Base-by-base conservation (phyloP, 2,329 filamentous ascomycete species). In the Alternaria viburni region DNA sequence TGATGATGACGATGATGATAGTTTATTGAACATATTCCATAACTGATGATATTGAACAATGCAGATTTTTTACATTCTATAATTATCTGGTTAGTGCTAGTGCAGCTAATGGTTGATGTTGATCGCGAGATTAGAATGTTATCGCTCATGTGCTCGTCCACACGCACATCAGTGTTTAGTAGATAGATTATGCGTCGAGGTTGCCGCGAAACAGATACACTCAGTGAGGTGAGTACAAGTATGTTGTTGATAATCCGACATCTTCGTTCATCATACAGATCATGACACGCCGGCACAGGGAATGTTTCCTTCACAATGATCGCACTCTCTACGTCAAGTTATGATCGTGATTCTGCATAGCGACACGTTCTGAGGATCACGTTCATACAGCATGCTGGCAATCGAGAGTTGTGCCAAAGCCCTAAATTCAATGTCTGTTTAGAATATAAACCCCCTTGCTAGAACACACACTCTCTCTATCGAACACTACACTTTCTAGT, bases 11-110 rank as follows among this genome's bases (percentile, higher is more conserved):
- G 17, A 51, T 32, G 4, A n/a, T 11, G 17, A 21, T 21, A 11
- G 7, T 15, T 1, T 30, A 13, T 1, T 5, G 19, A 30, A 6
- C 2, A 1, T 0, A 10, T 10, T 21, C 2, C 6, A 13, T 13
- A n/a, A 1, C 2, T 13, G 7, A 15, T 0, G 47, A 5, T 4
- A 0, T 15, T 32, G 17, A 21, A 6, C 12, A 9, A 11, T 15
- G 17, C 2, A 21, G 1, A 21, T 32, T 32, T 32, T 32, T 30
- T 30, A 32, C 13, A 32, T 8, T 32, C 30, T 32, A 32, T 1
- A 4, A 0, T 32, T 32, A 32, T 32, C 6, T 15, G 15, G 13
- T 32, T 32, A 0, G 30, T 0, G 30, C 30, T 0, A 32, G 30
- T 32, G 6, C 30, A 0, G 30, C 28, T 30, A 30, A 15, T 32